phyloP scores from a whole-genome alignment of 331 rosid genomes.

The Telfairia occidentalis region DNA sequence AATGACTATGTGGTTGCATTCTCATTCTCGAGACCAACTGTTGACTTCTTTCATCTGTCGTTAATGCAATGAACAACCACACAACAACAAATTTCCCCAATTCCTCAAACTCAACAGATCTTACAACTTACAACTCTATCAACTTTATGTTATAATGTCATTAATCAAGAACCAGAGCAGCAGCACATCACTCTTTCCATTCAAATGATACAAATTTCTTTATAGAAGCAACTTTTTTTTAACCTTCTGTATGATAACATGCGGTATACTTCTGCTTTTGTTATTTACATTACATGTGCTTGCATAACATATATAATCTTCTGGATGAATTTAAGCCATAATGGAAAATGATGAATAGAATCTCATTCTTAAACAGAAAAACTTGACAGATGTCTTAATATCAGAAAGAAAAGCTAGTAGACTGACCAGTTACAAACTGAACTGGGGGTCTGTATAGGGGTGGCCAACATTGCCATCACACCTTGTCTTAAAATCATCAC shows the following conservation, averaged over 20 bases:
- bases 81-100: background rate
- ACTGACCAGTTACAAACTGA: conserved; percentile 36
- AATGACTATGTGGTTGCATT: background rate
- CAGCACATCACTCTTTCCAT: background rate
- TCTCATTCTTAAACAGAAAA: conserved; percentile 1
- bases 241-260: background rate
- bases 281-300: background rate
- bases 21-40: background rate
- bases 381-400: background rate
- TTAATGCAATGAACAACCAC: background rate
- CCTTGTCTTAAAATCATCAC: conserved; percentile 47
- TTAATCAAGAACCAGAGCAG: background rate
- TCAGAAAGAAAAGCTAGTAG: conserved; percentile 17
- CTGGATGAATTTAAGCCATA: background rate
- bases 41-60: background rate
- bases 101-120: background rate
- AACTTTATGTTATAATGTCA: background rate
- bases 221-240: background rate
- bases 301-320: background rate
- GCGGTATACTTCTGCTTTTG: background rate
- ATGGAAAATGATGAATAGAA: conserved; percentile 1
- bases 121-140: background rate
- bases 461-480: conserved; percentile 67
- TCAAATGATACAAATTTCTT: background rate
- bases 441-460: conserved; percentile 53